A percentile compares a stretch with the other conserved stretches of the same genome.
Evolutionary conservation across 2,329 filamentous ascomycete genomes (phyloP).

Genomic region (Aspergillus quadrilineatus): DNA sequence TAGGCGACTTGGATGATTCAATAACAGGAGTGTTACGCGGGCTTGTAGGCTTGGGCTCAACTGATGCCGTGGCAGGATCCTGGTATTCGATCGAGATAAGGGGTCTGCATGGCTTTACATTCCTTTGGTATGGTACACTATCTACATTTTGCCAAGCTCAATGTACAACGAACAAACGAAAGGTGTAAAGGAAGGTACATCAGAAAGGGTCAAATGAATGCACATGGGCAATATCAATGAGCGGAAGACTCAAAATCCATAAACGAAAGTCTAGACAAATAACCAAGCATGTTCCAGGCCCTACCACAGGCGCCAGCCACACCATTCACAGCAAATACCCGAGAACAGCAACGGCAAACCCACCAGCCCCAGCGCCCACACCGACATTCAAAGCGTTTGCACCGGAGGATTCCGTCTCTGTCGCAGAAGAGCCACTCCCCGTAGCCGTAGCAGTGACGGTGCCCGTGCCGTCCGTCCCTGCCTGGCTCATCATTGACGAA

Average conservation of each 20-base stretch:
- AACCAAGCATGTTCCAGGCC: background rate
- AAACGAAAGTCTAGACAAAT: background rate
- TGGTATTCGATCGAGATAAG: no score
- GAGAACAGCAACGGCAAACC: background rate
- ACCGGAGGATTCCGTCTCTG: background rate
- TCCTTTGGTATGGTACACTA: background rate
- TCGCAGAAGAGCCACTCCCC: background rate
- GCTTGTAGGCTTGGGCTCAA: no score
- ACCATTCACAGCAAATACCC: background rate
- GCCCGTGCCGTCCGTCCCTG: slow-evolving; percentile 41
- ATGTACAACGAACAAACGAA: background rate
- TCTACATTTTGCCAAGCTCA: background rate
- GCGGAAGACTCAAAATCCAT: background rate
- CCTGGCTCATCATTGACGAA: slow-evolving; percentile 38
- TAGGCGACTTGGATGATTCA: no score
- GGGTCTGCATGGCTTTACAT: background rate
- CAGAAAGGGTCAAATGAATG: background rate
- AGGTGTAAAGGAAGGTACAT: background rate
- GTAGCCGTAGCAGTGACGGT: slow-evolving; percentile 17
- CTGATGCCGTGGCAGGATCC: no score
- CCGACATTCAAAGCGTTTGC: background rate
- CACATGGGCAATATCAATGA: background rate
- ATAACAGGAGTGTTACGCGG: no score
- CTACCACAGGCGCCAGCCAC: background rate
- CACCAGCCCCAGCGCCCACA: background rate